Percentiles rank a stretch among this genome's conserved stretches.
Evolutionary conservation across 2,329 filamentous ascomycete species (phyloP).

Genomic region (Exutisphaerella laricina): DNA sequence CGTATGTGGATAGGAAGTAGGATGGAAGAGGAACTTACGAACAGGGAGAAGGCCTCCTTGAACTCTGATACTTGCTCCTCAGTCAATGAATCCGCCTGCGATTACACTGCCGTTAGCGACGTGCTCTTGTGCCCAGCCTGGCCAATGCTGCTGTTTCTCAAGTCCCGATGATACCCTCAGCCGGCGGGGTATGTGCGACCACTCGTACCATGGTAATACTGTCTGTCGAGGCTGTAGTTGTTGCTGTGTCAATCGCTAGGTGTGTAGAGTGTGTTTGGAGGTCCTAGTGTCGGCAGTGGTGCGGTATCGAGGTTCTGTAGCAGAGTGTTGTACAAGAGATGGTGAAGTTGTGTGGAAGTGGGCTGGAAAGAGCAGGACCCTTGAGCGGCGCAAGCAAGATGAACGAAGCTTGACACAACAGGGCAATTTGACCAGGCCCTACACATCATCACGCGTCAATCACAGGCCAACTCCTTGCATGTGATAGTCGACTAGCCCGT

Average conservation of each 20-base stretch:
- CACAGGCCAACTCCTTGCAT: no score
- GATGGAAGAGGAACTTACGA: conserved; percentile 62
- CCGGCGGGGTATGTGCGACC: conserved; percentile 21
- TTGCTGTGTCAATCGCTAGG: no score
- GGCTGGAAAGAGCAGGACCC: no score
- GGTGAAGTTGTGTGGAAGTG: no score
- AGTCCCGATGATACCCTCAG: conserved; percentile 6
- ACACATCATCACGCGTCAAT: no score
- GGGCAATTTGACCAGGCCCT: no score
- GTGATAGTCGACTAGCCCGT: no score
- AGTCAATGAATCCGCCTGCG: conserved; percentile 91
- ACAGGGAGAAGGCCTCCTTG: conserved; percentile 99
- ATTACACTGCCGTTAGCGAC: conserved; percentile 14
- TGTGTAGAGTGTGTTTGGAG: not conserved
- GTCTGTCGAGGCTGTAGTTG: conserved; percentile 8
- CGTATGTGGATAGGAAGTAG: conserved; percentile 7
- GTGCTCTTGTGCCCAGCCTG: not conserved
- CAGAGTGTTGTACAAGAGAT: no score
- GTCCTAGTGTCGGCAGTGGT: no score
- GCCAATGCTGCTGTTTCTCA: conserved; percentile 6
- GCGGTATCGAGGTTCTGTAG: no score
- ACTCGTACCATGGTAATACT: conserved; percentile 25
- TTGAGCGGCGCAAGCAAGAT: no score
- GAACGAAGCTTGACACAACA: no score
- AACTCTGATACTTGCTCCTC: conserved; percentile 99